These are phyloP conservation scores for Hanseniaspora lachancei DNA, from an alignment of 805 yeast species.

Conservation along the genomic window DNA sequence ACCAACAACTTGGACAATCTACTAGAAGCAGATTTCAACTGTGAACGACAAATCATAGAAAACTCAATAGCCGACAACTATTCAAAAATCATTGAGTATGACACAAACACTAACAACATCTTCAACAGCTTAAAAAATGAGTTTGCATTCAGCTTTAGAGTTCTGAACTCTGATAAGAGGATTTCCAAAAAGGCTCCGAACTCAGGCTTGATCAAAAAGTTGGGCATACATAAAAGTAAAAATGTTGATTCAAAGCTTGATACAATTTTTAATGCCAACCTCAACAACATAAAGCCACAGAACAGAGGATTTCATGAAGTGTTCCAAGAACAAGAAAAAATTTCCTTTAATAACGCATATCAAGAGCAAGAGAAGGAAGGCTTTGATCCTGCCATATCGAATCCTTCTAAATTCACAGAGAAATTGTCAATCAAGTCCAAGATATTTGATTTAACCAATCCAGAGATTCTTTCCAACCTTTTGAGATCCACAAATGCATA, in stretches of 20 bases:
- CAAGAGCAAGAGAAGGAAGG: constrained; percentile 10
- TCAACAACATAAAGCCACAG: not conserved
- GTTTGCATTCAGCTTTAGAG: not conserved
- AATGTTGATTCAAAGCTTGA: not conserved
- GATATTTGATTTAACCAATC: not conserved
- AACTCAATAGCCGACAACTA: not conserved
- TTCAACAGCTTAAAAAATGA: not conserved
- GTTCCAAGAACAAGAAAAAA: not conserved
- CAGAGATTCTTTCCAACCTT: not conserved
- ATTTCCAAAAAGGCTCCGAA: not conserved
- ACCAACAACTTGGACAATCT: not conserved
- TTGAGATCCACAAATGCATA: not conserved
- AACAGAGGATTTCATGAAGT: not conserved
- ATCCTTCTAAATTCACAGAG: not conserved
- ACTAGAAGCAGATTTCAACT: not conserved
- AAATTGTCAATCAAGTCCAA: not conserved
- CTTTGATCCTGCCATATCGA: not conserved
- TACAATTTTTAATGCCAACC: not conserved
- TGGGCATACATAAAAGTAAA: not conserved
- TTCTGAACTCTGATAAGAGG: not conserved
- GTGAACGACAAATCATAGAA: not conserved
- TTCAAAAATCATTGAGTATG: constrained; percentile 1
- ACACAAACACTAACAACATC: not conserved
- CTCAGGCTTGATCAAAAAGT: not conserved
- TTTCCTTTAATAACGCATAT: not conserved